Evolutionary conservation across 2,329 filamentous ascomycete species (phyloP), one percentile per base, ranked within the genome.

Genomic region (Xylariaceae sp.): DNA sequence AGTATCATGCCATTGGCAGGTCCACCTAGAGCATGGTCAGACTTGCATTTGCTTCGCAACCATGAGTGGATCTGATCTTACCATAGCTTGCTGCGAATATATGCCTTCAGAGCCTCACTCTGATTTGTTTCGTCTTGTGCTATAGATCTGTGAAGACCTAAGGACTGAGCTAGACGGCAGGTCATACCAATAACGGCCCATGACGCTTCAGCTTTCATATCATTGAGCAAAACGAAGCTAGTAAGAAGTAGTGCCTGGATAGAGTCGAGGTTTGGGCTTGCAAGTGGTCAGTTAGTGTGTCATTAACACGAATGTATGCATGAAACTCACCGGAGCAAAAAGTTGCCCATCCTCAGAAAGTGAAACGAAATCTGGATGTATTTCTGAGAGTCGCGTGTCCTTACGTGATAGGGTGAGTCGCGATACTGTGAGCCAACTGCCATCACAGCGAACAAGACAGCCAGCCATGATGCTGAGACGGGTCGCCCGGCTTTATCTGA

Each of bases 201-300:
- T 0, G 85, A 87, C 0, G 83, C 85, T 66, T 88, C 85, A 1
- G 85, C 84, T 67, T 87, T 87, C 85, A 88, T 88, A 60, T 88
- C 85, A 64, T 88, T 88, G 30, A 87, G 74, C 1, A 88, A 74
- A 2, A 86, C 84, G 62, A 87, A 87, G 35, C 83, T 80, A 3
- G 83, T 83, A 49, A 88, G 77, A 1, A 88, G 74, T 47, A 88
- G 73, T 0, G 84, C 84, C 68, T 88, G 85, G 30, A 88, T 84
- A 3, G 84, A 86, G 68, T 88, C 84, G 45, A 87, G 78, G 0
- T 85, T 87, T 1, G 85, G 85, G 37, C 82, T 83, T 57, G 4
- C 30, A 48, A 44, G 30, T 30, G 3, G 55, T 65, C 18, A 64
- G 60, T 15, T 34, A 34, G 4, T 6, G 8, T 30, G 5, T 30